Percentiles rank a stretch among this genome's conserved stretches.
Evolutionary conservation across 2,329 filamentous ascomycete genomes (phyloP).

Genomic region (Septoria petroselini): DNA sequence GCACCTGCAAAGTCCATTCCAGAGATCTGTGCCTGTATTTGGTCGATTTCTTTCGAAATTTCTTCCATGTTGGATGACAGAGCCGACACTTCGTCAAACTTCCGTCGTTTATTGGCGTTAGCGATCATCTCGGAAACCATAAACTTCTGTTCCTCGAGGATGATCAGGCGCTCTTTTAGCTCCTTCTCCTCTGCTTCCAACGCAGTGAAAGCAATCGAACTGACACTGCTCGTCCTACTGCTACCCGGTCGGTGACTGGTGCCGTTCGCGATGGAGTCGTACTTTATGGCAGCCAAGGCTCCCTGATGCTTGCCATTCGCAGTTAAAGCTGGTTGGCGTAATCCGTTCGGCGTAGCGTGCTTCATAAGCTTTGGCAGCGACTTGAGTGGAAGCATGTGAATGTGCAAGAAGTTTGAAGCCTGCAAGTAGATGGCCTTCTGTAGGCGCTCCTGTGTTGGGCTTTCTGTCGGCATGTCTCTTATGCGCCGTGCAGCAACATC

Average conservation of each 20-base stretch:
- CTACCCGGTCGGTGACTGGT: constrained; percentile 42
- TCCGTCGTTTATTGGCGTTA: constrained; percentile 68
- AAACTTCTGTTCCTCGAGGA: constrained; percentile 88
- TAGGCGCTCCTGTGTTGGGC: constrained; percentile 67
- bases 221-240: constrained; percentile 51
- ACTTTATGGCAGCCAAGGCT: constrained; percentile 59
- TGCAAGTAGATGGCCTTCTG: constrained; percentile 81
- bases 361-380: constrained; percentile 49
- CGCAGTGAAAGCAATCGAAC: constrained; percentile 51
- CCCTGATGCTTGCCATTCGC: constrained; percentile 37
- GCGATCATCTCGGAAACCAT: constrained; percentile 83
- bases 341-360: constrained; percentile 55
- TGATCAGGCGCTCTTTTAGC: constrained; percentile 72
- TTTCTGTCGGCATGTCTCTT: constrained; percentile 71
- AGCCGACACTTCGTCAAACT: constrained; percentile 83
- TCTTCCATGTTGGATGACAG: constrained; percentile 79
- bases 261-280: constrained; percentile 50
- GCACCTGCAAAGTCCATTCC: constrained; percentile 41
- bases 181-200: constrained; percentile 82
- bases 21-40: constrained; percentile 35
- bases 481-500: constrained; percentile 77
- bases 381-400: constrained; percentile 84
- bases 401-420: constrained; percentile 77
- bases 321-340: constrained; percentile 24
- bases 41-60: constrained; percentile 71